These are phyloP conservation scores for Stereocaulon alpinum DNA, from an alignment of 495 filamentous ascomycete species.

Conservation along the genomic window DNA sequence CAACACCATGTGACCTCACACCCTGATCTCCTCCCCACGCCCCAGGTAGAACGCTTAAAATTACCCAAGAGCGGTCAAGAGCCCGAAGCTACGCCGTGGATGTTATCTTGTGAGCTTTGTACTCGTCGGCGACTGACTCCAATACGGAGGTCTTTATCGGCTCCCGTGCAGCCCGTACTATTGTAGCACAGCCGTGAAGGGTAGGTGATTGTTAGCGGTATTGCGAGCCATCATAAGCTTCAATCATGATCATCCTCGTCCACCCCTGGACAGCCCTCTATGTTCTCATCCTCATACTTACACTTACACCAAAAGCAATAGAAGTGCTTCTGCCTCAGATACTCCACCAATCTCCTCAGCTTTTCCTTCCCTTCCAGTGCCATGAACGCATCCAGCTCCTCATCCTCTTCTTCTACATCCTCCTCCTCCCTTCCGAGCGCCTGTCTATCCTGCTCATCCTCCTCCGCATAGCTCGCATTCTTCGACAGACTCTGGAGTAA, in stretches of 20 bases:
- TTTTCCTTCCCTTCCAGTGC: conserved; percentile 52
- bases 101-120: too few relatives aligned
- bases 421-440: conserved; percentile 49
- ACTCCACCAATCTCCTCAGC: conserved; percentile 51
- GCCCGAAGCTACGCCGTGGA: too few relatives aligned
- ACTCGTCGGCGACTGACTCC: too few relatives aligned
- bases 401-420: conserved; percentile 73
- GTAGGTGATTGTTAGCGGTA: too few relatives aligned
- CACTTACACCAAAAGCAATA: conserved; percentile 99
- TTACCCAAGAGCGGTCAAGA: too few relatives aligned
- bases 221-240: conserved; percentile 1
- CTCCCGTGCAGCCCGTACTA: background rate
- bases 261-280: conserved; percentile 84
- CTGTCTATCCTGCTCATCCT: conserved; percentile 46
- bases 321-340: conserved; percentile 55
- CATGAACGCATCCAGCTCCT: conserved; percentile 77
- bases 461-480: conserved; percentile 43
- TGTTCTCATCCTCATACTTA: conserved; percentile 54
- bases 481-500: conserved; percentile 42
- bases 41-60: too few relatives aligned
- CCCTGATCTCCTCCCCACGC: too few relatives aligned
- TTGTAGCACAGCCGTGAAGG: background rate
- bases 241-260: conserved; percentile 91
- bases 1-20: too few relatives aligned
- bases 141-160: too few relatives aligned